Conservation (phyloP, 768 basidiomycete species). For the Boletus huronensis region DNA sequence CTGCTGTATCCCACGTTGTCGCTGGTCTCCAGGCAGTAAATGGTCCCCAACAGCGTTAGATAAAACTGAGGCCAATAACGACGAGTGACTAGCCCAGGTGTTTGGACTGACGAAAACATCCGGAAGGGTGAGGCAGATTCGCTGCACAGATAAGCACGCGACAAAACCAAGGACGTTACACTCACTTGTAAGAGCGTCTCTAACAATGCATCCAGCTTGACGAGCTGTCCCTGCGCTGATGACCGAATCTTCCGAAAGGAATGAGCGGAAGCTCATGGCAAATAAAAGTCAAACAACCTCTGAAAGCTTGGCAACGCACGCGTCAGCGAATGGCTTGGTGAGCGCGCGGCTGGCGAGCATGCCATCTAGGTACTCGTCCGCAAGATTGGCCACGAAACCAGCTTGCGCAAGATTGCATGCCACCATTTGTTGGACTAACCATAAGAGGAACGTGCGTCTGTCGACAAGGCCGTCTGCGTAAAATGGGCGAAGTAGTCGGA, state of each 20-base stretch:
- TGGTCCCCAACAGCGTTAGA: slow-evolving; percentile 37
- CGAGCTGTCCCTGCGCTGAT: slow-evolving; percentile 53
- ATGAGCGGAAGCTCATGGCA: background rate
- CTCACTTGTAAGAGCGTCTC: slow-evolving; percentile 60
- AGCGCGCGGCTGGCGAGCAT: slow-evolving; percentile 66
- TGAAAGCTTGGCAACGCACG: slow-evolving; percentile 58
- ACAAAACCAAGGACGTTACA: background rate
- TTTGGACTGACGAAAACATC: slow-evolving; percentile 74
- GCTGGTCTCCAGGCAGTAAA: slow-evolving; percentile 17
- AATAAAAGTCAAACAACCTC: slow-evolving; percentile 42
- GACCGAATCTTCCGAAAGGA: slow-evolving; percentile 47
- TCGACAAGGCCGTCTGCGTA: slow-evolving; percentile 82
- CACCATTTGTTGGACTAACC: slow-evolving; percentile 77
- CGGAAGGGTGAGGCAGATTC: slow-evolving; percentile 64
- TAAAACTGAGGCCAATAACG: slow-evolving; percentile 38
- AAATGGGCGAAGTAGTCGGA: slow-evolving; percentile 69
- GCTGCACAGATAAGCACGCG: slow-evolving; percentile 37
- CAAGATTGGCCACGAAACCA: slow-evolving; percentile 70
- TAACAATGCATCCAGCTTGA: slow-evolving; percentile 50
- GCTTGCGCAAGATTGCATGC: slow-evolving; percentile 79
- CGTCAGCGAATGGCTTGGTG: slow-evolving; percentile 66
- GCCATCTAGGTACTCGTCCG: slow-evolving; percentile 75
- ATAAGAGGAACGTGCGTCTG: slow-evolving; percentile 68
- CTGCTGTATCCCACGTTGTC: slow-evolving; percentile 44
- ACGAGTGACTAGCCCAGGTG: slow-evolving; percentile 56